Base-by-base conservation (phyloP, 495 filamentous ascomycete genomes). In the Xylaria castorea region DNA sequence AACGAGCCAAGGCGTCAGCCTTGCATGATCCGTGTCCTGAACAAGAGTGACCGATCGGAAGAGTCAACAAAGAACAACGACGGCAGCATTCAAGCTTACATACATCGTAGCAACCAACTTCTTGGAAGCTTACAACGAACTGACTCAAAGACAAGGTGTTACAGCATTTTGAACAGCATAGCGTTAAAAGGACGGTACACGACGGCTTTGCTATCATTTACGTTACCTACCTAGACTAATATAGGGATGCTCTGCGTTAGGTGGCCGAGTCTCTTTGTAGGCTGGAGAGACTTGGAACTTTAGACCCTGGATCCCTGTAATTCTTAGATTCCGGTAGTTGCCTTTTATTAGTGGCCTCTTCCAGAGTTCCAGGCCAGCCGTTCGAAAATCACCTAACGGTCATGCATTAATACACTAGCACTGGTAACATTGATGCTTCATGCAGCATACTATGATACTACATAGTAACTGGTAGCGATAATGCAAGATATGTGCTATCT, bases 261-360 rank as follows among this genome's bases (percentile, higher is more conserved):
- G 62, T 48, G 38, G 9, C 11, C 11, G 38, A 63, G 60, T 48
- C 3, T 48, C 4, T 0, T 32, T 3, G 34, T 36, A 57, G 27
- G 30, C 55, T 34, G 12, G 55, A 53, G 20, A 25, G 20, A 64
- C n/a, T 40, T 36, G 25, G n/a, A 3, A 38, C 48, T 68, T 6
- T 30, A 55, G 50, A 55, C n/a, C 50, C 34, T 44, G 22, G 32
- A 53, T 57, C 66, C 66, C 50, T 68, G 66, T 44, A 57, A 44
- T 30, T 55, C 57, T 34, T 55, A 68, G 48, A 27, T 68, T 68
- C 66, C 66, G 30, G 63, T 66, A 50, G 63, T 66, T 66, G 63
- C 63, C 11, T 30, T 44, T 48, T 46, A 32, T 65, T 65, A 65
- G 62, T 18, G 38, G 61, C 38, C n/a, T 40, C 20, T 22, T 40